Conservation (phyloP, 768 basidiomycete species). For the Scleroderma citrinum region DNA sequence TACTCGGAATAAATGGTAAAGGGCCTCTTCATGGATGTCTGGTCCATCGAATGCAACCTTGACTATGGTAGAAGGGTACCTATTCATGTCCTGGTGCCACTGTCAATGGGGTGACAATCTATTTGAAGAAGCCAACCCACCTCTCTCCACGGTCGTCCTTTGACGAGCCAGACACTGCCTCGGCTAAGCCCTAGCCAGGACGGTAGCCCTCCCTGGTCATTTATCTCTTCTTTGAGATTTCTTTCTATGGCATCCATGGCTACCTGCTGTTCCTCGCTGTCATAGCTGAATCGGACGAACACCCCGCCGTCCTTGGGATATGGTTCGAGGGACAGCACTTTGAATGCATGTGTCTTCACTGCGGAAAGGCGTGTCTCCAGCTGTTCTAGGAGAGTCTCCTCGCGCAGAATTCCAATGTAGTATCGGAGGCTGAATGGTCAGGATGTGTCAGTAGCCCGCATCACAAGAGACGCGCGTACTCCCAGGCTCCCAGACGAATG, state of each 20-base stretch:
- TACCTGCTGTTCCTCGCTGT: slow-evolving; percentile 29
- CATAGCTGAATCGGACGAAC: slow-evolving; percentile 70
- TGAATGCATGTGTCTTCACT: slow-evolving; percentile 53
- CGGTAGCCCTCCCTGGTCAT: slow-evolving; percentile 49
- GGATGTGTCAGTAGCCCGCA: slow-evolving; percentile 3
- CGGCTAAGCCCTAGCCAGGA: slow-evolving; percentile 53
- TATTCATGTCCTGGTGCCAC: slow-evolving; percentile 66
- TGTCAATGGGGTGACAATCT: background rate
- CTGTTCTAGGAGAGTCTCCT: slow-evolving; percentile 48
- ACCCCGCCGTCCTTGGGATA: slow-evolving; percentile 81
- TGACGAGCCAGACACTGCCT: slow-evolving; percentile 65
- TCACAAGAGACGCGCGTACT: slow-evolving; percentile 43
- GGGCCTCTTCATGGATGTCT: slow-evolving; percentile 71
- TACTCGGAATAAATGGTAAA: slow-evolving; percentile 78
- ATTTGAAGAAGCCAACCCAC: slow-evolving; percentile 31
- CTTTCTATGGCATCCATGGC: slow-evolving; percentile 45
- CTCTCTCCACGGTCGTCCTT: slow-evolving; percentile 78
- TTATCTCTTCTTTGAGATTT: slow-evolving; percentile 38
- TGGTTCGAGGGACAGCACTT: slow-evolving; percentile 57
- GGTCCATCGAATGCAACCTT: slow-evolving; percentile 86
- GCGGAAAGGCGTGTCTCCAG: slow-evolving; percentile 45
- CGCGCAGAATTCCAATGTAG: slow-evolving; percentile 54
- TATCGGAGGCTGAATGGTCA: slow-evolving; percentile 50
- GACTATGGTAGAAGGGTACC: slow-evolving; percentile 69
- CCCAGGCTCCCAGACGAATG: slow-evolving; percentile 62